phyloP scores from a whole-genome alignment of 495 filamentous ascomycete genomes.

The Daldinia loculata region DNA sequence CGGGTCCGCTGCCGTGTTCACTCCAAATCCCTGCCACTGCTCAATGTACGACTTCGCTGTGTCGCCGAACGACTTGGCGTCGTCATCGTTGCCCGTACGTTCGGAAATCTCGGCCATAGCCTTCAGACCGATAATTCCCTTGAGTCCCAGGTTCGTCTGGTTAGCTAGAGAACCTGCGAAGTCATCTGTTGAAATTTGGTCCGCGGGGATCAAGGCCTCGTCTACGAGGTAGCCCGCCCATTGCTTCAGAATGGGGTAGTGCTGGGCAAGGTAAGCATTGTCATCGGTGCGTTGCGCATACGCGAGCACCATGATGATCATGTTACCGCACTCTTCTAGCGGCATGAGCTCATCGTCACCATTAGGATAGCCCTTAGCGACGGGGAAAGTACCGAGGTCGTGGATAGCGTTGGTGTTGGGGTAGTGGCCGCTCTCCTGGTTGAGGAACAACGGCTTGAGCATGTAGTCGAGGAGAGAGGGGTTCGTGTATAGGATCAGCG shows the following conservation, averaged over 20 bases:
- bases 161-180: constrained; percentile 90
- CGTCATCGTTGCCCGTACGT: constrained; percentile 66
- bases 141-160: constrained; percentile 92
- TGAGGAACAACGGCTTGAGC: constrained; percentile 87
- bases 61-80: constrained; percentile 68
- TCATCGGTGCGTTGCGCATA: constrained; percentile 59
- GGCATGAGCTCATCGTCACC: constrained; percentile 93
- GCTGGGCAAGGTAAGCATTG: constrained; percentile 54
- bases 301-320: constrained; percentile 87
- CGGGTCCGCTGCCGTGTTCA: constrained; percentile 69
- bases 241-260: constrained; percentile 80
- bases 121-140: constrained; percentile 93
- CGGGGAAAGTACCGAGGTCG: constrained; percentile 91
- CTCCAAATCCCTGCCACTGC: constrained; percentile 78
- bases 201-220: constrained; percentile 79
- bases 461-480: constrained; percentile 84
- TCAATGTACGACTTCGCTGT: constrained; percentile 76
- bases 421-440: constrained; percentile 90
- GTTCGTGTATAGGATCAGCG: constrained; percentile 90
- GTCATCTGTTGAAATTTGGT: constrained; percentile 92
- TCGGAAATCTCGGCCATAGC: constrained; percentile 85
- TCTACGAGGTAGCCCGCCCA: constrained; percentile 90
- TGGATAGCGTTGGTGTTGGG: constrained; percentile 88
- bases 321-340: constrained; percentile 94
- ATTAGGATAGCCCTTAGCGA: constrained; percentile 86